Evolutionary conservation across 2,329 filamentous ascomycete genomes (phyloP).

Genomic region (Pseudogymnoascus sp.): DNA sequence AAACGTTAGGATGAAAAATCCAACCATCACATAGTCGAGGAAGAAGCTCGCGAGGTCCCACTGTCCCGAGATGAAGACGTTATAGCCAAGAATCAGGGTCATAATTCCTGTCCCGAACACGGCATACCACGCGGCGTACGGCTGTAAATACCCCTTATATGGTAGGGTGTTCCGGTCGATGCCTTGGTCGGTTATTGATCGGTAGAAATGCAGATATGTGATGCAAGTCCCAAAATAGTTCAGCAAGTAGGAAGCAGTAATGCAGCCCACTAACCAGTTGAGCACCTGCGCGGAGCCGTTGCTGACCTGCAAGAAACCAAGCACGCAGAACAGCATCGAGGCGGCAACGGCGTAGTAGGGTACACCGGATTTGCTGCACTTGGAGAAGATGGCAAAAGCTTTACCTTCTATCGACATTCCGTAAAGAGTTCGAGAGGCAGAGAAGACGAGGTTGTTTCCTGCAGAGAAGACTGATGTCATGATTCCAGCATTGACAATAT

Average conservation of each 20-base stretch:
- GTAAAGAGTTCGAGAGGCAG: constrained; percentile 60
- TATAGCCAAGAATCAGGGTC: constrained; percentile 67
- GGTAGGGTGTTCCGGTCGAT: constrained; percentile 59
- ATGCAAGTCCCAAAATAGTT: constrained; percentile 62
- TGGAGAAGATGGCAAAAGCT: constrained; percentile 52
- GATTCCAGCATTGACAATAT: constrained; percentile 61
- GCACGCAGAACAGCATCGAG: constrained; percentile 58
- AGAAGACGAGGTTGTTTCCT: constrained; percentile 55
- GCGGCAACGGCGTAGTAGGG: constrained; percentile 54
- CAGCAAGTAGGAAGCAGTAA: constrained; percentile 67
- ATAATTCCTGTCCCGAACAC: constrained; percentile 58
- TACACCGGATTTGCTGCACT: constrained; percentile 53
- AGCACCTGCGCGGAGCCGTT: constrained; percentile 37
- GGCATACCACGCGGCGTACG: constrained; percentile 60
- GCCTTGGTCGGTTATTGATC: constrained; percentile 60
- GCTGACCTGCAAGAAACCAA: constrained; percentile 62
- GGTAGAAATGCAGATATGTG: constrained; percentile 64
- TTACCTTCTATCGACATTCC: constrained; percentile 59
- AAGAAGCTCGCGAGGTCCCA: constrained; percentile 66
- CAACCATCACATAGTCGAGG: constrained; percentile 61
- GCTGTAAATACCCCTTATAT: constrained; percentile 61
- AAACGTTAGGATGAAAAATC: constrained; percentile 58
- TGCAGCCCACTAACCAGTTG: constrained; percentile 40
- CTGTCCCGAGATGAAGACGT: constrained; percentile 60
- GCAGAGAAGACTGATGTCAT: constrained; percentile 58